Conservation (phyloP, 441 rosid genomes). For the Brassica hybrid region DNA sequence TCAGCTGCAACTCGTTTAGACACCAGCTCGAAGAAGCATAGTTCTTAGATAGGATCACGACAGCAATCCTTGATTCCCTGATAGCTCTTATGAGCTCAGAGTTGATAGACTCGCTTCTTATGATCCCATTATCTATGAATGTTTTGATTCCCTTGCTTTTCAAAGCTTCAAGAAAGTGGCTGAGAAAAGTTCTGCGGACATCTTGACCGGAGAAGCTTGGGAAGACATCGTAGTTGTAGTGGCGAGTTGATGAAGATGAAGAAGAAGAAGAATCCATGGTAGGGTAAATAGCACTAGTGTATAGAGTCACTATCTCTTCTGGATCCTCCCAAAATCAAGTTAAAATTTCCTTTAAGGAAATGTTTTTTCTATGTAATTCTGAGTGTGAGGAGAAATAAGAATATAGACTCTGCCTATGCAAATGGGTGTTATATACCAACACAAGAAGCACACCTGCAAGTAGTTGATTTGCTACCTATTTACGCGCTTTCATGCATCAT, state of each 20-base stretch:
- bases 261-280: not conserved
- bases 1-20: slow-evolving; percentile 13
- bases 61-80: slow-evolving; percentile 2
- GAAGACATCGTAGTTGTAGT: slow-evolving; percentile 23
- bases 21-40: slow-evolving; percentile 26
- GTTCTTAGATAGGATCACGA: slow-evolving; percentile 15
- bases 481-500: not conserved
- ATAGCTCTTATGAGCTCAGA: slow-evolving; percentile 16
- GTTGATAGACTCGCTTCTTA: slow-evolving; percentile 10
- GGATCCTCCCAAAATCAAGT: no score
- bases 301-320: no score
- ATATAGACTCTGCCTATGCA: not conserved
- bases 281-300: no score
- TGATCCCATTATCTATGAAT: slow-evolving; percentile 21
- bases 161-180: slow-evolving; percentile 26
- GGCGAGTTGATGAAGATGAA: not conserved
- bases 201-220: slow-evolving; percentile 26
- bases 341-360: no score
- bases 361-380: not conserved
- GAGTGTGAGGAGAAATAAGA: not conserved
- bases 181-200: slow-evolving; percentile 18
- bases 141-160: not conserved
- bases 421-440: not conserved
- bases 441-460: not conserved
- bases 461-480: not conserved